A percentile compares a stretch with the other conserved stretches of the same genome.
Conservation (phyloP, 352 stramenopile species). For the Hyaloperonospora brassicae region DNA sequence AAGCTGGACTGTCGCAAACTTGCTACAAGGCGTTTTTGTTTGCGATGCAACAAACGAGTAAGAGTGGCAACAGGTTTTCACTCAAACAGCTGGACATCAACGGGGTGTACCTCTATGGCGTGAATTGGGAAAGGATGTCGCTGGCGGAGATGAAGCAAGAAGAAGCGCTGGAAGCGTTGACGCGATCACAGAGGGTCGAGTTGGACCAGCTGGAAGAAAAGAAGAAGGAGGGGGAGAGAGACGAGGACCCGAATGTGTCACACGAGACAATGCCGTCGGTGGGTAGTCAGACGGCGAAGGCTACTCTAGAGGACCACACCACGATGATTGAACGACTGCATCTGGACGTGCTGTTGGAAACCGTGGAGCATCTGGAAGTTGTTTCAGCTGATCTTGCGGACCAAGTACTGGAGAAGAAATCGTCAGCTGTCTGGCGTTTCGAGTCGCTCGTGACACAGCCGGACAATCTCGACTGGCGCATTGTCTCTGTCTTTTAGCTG, state of each 20-base stretch:
- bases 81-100: conserved; percentile 48
- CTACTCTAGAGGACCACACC: conserved; percentile 17
- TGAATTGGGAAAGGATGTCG: conserved; percentile 42
- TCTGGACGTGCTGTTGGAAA: conserved; percentile 34
- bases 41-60: conserved; percentile 45
- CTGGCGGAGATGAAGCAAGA: conserved; percentile 38
- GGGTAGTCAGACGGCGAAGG: conserved; percentile 6
- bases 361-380: conserved; percentile 37
- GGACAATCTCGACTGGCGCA: conserved; percentile 47
- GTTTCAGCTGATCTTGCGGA: conserved; percentile 18
- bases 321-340: conserved; percentile 34
- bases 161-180: conserved; percentile 28
- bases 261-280: conserved; percentile 9
- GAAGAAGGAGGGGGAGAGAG: not conserved
- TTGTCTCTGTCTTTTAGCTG: conserved; percentile 31
- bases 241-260: conserved; percentile 1
- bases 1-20: conserved; percentile 24
- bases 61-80: conserved; percentile 37
- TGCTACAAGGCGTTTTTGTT: conserved; percentile 51
- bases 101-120: conserved; percentile 35
- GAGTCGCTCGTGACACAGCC: conserved; percentile 43
- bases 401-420: conserved; percentile 28
- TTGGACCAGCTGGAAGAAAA: conserved; percentile 24
- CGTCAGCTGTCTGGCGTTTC: conserved; percentile 30
- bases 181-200: conserved; percentile 26